Percentiles rank a stretch among this genome's conserved stretches.
Conservation (phyloP, 1,139 yeast species). For the Pichia sp. region DNA sequence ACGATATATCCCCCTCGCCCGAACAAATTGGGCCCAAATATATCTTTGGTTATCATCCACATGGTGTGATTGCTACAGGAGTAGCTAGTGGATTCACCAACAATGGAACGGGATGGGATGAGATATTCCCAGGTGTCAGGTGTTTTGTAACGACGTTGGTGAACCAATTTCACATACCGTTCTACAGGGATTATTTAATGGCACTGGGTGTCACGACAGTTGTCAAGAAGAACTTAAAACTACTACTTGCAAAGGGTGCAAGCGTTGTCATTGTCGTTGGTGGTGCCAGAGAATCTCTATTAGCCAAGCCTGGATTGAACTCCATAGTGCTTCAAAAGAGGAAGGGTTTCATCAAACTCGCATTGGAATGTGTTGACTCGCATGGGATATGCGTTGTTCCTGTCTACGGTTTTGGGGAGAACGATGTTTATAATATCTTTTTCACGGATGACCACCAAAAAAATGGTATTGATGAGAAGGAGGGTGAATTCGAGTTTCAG, state of each 20-base stretch:
- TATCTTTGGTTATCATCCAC: constrained; percentile 94
- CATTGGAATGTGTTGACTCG: constrained; percentile 42
- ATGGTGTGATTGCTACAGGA: constrained; percentile 92
- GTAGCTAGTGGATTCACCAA: constrained; percentile 73
- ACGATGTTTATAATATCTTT: constrained; percentile 26
- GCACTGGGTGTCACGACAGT: constrained; percentile 85
- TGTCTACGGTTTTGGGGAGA: constrained; percentile 89
- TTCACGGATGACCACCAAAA: constrained; percentile 13
- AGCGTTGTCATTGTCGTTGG: constrained; percentile 90
- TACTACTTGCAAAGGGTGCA: constrained; percentile 55
- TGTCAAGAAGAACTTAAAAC: constrained; percentile 62
- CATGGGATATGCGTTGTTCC: constrained; percentile 83
- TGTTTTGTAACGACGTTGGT: constrained; percentile 73
- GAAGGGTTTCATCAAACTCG: constrained; percentile 84
- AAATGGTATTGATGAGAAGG: constrained; percentile 6
- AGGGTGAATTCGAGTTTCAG: constrained; percentile 1
- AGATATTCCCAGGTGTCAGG: constrained; percentile 72
- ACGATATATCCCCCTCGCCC: neutral
- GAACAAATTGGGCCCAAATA: constrained; percentile 58
- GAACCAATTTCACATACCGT: constrained; percentile 81
- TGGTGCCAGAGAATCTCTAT: constrained; percentile 86
- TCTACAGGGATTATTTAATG: constrained; percentile 79
- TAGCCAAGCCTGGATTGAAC: constrained; percentile 54
- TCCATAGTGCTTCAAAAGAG: constrained; percentile 70
- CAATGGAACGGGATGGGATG: constrained; percentile 9